Conservation (phyloP, 257 asterid species). For the Fraxinus anomala region DNA sequence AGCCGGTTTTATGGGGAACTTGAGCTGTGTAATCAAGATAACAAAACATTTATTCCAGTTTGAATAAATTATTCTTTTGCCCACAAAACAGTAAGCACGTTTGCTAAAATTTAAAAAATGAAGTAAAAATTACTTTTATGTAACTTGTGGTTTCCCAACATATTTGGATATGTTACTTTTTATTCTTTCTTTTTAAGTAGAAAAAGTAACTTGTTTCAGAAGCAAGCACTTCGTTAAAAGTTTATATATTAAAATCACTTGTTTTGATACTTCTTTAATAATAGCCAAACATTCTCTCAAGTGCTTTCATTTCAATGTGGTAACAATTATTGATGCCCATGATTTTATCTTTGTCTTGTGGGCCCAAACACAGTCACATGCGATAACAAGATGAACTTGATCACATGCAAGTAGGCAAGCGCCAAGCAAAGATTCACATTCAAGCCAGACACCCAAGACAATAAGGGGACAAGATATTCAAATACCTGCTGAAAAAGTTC, state of each 20-base stretch:
- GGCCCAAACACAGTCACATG: not conserved
- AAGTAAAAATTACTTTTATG: no score
- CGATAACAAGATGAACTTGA: not conserved
- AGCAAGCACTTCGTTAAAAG: not conserved
- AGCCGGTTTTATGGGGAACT: constrained; percentile 94
- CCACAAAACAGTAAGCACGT: not conserved
- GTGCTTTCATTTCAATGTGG: not conserved
- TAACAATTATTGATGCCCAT: not conserved
- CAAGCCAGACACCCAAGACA: not conserved
- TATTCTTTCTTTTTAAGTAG: not conserved
- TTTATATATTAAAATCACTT: no score
- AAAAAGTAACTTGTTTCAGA: not conserved
- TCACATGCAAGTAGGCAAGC: not conserved
- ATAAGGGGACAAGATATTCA: not conserved
- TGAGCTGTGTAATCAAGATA: constrained; percentile 61
- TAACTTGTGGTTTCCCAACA: not conserved
- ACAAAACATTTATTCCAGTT: constrained; percentile 3
- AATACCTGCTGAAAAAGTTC: constrained; percentile 98
- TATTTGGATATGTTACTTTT: not conserved
- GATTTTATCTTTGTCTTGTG: not conserved
- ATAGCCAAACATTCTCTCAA: not conserved
- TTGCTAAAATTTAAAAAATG: not conserved
- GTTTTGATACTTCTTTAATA: no score
- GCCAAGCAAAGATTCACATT: not conserved
- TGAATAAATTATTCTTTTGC: not conserved